Conservation (phyloP, 108 stramenopile species). For the Cylindrotheca closterium region DNA sequence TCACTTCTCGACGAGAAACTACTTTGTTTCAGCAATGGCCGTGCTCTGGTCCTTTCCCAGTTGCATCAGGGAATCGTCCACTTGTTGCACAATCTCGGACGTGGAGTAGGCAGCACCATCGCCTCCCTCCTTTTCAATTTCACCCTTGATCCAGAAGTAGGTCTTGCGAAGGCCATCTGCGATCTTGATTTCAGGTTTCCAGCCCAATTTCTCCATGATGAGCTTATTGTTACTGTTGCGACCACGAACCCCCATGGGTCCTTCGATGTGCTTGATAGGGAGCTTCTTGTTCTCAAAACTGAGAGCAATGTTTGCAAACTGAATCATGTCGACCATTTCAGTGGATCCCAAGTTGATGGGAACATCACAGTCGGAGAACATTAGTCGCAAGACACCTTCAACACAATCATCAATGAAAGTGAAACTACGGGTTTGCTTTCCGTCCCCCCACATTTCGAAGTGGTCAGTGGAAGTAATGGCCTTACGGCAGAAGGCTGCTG, state of each 20-base stretch:
- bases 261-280: constrained; percentile 97
- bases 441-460: constrained; percentile 98
- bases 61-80: constrained; percentile 85
- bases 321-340: constrained; percentile 97
- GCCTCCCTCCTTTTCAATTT: constrained; percentile 87
- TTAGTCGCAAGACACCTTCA: constrained; percentile 94
- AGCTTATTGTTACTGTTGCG: constrained; percentile 97
- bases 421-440: constrained; percentile 97
- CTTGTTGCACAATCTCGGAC: constrained; percentile 92
- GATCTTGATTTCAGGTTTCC: constrained; percentile 93
- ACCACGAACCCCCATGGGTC: constrained; percentile 98
- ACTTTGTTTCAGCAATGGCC: constrained; percentile 24
- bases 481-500: constrained; percentile 99
- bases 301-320: constrained; percentile 93
- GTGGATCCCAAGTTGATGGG: constrained; percentile 96
- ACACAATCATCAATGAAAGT: constrained; percentile 99
- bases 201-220: constrained; percentile 91
- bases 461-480: constrained; percentile 87
- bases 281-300: constrained; percentile 86
- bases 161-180: constrained; percentile 87
- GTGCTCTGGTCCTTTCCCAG: constrained; percentile 72
- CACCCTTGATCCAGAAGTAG: constrained; percentile 95
- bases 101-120: constrained; percentile 60
- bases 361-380: constrained; percentile 89
- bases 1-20: no score